Percentiles rank a stretch among this genome's conserved stretches.
Conservation (phyloP, 192 early-diverging fungal species). For the Linnemannia exigua region DNA sequence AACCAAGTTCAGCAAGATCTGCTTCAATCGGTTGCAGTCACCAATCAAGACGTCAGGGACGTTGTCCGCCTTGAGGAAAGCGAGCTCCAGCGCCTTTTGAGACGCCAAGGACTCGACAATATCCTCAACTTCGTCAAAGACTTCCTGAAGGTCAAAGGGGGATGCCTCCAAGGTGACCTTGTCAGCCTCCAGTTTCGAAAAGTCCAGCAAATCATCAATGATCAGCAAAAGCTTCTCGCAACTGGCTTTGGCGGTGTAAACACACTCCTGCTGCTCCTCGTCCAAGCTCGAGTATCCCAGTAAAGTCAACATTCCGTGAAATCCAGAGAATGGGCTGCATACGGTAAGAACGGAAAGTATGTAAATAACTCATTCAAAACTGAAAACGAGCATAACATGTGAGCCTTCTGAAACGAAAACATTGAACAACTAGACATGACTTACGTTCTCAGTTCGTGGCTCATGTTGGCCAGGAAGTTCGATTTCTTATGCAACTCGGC, state of each 20-base stretch:
- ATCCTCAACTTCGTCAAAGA: slow-evolving; percentile 71
- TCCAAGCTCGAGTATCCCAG: slow-evolving; percentile 62
- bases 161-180: slow-evolving; percentile 66
- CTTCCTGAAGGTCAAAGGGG: slow-evolving; percentile 64
- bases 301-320: slow-evolving; percentile 68
- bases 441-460: slow-evolving; percentile 55
- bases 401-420: not conserved
- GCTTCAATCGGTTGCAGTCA: slow-evolving; percentile 69
- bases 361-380: not conserved
- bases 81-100: slow-evolving; percentile 67
- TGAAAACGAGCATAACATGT: too few relatives aligned
- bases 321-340: slow-evolving; percentile 63
- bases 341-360: not conserved
- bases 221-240: slow-evolving; percentile 65
- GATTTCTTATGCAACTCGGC: slow-evolving; percentile 61
- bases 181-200: slow-evolving; percentile 73
- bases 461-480: slow-evolving; percentile 67
- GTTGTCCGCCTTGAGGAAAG: slow-evolving; percentile 63
- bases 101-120: slow-evolving; percentile 66
- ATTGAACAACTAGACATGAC: not conserved
- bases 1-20: slow-evolving; percentile 71
- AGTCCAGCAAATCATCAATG: slow-evolving; percentile 62
- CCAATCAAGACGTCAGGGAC: slow-evolving; percentile 69
- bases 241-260: slow-evolving; percentile 63
- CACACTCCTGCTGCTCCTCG: slow-evolving; percentile 63